Evolutionary conservation across 1,139 yeast genomes (phyloP), one percentile per base, ranked within the genome.

Genomic region (Meyerozyma smithsonii): DNA sequence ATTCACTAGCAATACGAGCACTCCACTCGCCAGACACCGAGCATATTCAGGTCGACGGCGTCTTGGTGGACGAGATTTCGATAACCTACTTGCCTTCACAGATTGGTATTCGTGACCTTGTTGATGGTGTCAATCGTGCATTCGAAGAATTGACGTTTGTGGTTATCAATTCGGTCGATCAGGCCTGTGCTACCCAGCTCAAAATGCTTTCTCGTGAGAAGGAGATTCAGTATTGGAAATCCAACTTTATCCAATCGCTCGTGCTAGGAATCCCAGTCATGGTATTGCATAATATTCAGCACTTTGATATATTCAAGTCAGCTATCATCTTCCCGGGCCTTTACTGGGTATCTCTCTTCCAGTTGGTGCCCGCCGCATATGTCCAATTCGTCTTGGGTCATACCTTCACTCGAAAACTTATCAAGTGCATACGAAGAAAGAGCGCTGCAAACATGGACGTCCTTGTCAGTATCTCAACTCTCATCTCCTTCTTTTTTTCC

Each of bases 401-500:
- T 8, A 70, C 73, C 28, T 92, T 88, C 53, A 78, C 80, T 57
- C 66, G 61, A 38, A 82, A 86, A 43, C 78, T 94, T 8, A 69
- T 63, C 51, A 74, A 73, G 36, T 83, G 95, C n/a, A 46, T 89
- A 14, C 66, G 66, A 41, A 88, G 84, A 50, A 73, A 79, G 6
- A 72, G 84, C 19, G 64, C 61, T 36, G 96, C 97, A n/a, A 89
- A 94, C 16, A 94, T 94, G 98, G 98, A 94, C 60, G 88, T 90
- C 2, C 70, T 94, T 46, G 92, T 94, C 28, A 81, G 86, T 42
- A 69, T 86, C 23, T 88, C 97, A 3, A 89, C 97, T 0, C 66
- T 83, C 38, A 79, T 86, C 23, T 86, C 97, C 3, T 92, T 80
- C 54, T 45, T 69, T 12, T 92, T 87, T 53, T 88, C 97, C 1